phyloP scores from a whole-genome alignment of 73 alveolate species.

The Uronychia binucleata region DNA sequence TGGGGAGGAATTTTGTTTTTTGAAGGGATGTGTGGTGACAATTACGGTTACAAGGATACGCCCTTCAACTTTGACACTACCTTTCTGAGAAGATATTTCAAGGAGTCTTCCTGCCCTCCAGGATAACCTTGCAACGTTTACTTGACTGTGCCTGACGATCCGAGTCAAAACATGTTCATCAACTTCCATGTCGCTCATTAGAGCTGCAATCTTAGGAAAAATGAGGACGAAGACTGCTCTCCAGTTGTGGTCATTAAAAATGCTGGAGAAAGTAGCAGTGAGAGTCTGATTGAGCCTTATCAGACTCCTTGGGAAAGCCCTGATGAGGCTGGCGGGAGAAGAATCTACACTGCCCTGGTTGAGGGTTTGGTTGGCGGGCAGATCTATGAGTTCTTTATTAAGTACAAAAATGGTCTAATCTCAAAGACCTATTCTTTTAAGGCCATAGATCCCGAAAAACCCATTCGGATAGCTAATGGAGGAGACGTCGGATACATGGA shows the following conservation, averaged over 20 bases:
- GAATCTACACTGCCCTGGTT: not conserved
- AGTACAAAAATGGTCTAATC: not conserved
- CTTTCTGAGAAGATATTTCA: not conserved
- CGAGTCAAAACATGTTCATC: not conserved
- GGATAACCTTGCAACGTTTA: constrained; percentile 19
- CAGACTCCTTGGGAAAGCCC: not conserved
- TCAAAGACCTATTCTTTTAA: not conserved
- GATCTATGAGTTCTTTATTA: not conserved
- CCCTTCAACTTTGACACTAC: not conserved
- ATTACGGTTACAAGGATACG: not conserved
- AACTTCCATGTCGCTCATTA: constrained; percentile 16
- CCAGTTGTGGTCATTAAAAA: not conserved
- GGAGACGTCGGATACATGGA: constrained; percentile 55
- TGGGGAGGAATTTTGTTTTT: not conserved
- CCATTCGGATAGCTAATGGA: constrained; percentile 12
- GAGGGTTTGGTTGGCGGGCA: not conserved
- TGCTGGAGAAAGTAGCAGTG: no score
- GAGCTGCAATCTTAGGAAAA: not conserved
- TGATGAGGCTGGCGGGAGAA: not conserved
- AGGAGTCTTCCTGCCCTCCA: not conserved
- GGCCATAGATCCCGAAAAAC: not conserved
- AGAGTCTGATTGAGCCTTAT: not conserved
- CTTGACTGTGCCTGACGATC: constrained; percentile 30
- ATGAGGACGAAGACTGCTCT: not conserved
- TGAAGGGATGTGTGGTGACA: not conserved